Evolutionary conservation across 177 flowering plant genomes (phyloP).

Genomic region (Vitis hybrid): DNA sequence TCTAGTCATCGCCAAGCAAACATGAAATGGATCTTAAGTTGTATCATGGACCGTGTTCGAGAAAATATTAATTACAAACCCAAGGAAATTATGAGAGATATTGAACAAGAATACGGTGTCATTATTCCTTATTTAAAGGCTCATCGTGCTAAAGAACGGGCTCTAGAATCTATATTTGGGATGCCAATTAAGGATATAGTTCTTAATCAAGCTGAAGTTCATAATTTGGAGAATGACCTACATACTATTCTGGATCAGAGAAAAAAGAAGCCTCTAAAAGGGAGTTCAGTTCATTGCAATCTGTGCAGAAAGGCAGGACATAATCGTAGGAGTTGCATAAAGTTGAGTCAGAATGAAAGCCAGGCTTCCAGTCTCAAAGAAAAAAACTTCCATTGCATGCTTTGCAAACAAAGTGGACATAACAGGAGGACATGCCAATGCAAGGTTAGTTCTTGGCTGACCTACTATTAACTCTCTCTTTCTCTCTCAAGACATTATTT

Average conservation of each 20-base stretch:
- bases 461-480: not conserved
- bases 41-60: conserved; percentile 7
- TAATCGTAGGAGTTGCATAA: not conserved
- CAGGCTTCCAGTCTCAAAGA: not conserved
- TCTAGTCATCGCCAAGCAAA: conserved; percentile 1
- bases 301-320: conserved; percentile 7
- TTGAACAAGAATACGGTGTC: not conserved
- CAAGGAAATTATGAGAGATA: conserved; percentile 5
- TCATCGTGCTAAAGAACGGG: conserved; percentile 4
- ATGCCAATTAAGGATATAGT: conserved; percentile 9
- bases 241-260: not conserved
- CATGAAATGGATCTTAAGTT: conserved; percentile 5
- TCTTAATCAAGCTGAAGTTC: conserved; percentile 1
- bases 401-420: conserved; percentile 11
- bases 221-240: not conserved
- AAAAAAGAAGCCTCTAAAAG: conserved; percentile 5
- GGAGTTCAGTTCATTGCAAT: conserved; percentile 5
- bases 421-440: conserved; percentile 5
- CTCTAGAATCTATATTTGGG: conserved; percentile 3
- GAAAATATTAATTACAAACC: conserved; percentile 1
- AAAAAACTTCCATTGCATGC: conserved; percentile 9
- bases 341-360: not conserved
- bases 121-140: conserved; percentile 4
- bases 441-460: not conserved
- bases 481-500: not conserved